A percentile compares a stretch with the other conserved stretches of the same genome.
phyloP scores from a whole-genome alignment of 192 early-diverging fungal species.

The Coemansia sp. region DNA sequence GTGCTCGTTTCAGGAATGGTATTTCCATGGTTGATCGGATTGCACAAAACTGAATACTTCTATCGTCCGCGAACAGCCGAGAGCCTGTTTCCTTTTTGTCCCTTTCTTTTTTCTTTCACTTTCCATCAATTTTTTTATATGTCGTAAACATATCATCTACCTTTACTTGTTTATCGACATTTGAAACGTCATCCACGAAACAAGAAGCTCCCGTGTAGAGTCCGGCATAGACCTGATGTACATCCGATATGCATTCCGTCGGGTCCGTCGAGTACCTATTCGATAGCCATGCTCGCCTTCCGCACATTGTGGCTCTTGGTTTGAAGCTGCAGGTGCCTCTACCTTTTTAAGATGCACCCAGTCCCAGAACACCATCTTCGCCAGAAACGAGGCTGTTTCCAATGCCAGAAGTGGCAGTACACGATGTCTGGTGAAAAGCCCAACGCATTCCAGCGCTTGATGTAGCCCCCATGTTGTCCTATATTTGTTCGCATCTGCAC shows the following conservation, averaged over 20 bases:
- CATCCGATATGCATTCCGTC: conserved; percentile 42
- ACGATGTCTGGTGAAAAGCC: conserved; percentile 1
- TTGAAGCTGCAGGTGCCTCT: not conserved
- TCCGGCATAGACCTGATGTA: conserved; percentile 37
- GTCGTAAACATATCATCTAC: not conserved
- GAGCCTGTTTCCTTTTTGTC: not conserved
- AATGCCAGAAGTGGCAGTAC: not conserved
- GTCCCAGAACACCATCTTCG: conserved; percentile 46
- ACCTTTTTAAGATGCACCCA: conserved; percentile 39
- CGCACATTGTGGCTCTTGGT: not conserved
- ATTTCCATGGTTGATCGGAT: conserved; percentile 86
- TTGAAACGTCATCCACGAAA: conserved; percentile 13
- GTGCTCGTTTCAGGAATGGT: conserved; percentile 91
- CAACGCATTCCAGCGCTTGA: conserved; percentile 15
- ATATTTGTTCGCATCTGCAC: not conserved
- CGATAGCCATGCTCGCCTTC: conserved; percentile 27
- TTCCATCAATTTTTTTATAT: not conserved
- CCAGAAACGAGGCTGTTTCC: conserved; percentile 29
- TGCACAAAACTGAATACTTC: conserved; percentile 22
- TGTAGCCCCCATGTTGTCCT: not conserved
- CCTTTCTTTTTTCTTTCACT: not conserved
- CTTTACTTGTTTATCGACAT: not conserved
- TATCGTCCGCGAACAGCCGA: no score
- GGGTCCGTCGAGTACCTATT: conserved; percentile 33
- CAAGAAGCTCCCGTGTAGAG: conserved; percentile 24